These are phyloP conservation scores for Epichloe brachyelytri DNA, from an alignment of 2,329 filamentous ascomycete genomes.

Conservation along the genomic window DNA sequence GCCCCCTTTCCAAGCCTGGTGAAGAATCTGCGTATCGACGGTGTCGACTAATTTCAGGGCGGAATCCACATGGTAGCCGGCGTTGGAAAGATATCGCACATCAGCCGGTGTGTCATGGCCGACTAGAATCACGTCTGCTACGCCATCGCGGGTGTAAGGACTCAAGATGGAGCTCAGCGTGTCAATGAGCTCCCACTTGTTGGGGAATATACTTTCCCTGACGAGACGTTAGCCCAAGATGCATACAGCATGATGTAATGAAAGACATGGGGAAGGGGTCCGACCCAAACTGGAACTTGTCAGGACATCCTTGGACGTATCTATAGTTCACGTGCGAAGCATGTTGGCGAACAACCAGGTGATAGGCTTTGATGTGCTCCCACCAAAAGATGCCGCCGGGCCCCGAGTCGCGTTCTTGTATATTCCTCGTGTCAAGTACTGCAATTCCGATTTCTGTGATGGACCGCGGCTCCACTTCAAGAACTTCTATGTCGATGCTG, in stretches of 20 bases:
- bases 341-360: conserved; percentile 66
- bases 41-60: conserved; percentile 44
- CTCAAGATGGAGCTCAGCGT: conserved; percentile 25
- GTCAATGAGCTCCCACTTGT: conserved; percentile 18
- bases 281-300: conserved; percentile 63
- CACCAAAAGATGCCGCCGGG: conserved; percentile 53
- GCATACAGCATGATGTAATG: not conserved
- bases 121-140: conserved; percentile 55
- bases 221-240: conserved; percentile 4
- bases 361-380: conserved; percentile 50
- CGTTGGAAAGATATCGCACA: conserved; percentile 48
- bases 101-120: conserved; percentile 64
- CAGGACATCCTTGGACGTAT: conserved; percentile 62
- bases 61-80: conserved; percentile 50
- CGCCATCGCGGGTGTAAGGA: conserved; percentile 13
- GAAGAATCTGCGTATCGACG: conserved; percentile 62
- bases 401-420: conserved; percentile 46
- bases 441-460: conserved; percentile 83
- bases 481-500: conserved; percentile 71
- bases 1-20: conserved; percentile 46
- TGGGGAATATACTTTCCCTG: conserved; percentile 31
- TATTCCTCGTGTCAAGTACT: conserved; percentile 55
- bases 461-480: conserved; percentile 50
- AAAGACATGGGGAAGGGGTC: conserved; percentile 9
- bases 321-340: conserved; percentile 49